Percentiles rank a stretch among this genome's conserved stretches.
Evolutionary conservation across 2,329 filamentous ascomycete species (phyloP).

Genomic region (Colletotrichum somersetense): DNA sequence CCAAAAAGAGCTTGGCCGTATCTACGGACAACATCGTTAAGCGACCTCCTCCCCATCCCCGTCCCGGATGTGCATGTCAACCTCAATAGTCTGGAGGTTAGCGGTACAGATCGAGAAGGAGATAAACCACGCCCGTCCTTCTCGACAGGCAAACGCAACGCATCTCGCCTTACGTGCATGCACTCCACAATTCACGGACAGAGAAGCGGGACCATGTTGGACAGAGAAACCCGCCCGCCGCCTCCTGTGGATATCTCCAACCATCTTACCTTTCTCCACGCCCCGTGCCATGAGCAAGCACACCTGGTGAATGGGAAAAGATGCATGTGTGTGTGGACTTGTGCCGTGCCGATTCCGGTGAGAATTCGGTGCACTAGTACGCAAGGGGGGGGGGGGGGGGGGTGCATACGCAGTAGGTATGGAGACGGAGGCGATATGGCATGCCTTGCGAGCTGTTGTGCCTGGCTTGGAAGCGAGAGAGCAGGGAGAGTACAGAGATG

Average conservation of each 20-base stretch:
- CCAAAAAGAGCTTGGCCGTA: no score
- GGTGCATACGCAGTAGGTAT: background rate
- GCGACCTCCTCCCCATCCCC: background rate
- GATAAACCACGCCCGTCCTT: constrained; percentile 13
- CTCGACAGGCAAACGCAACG: constrained; percentile 9
- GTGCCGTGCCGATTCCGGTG: constrained; percentile 24
- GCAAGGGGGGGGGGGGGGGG: background rate
- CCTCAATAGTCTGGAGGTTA: background rate
- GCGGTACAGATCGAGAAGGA: background rate
- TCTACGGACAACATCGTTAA: no score
- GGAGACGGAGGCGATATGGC: constrained; percentile 20
- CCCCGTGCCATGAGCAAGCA: constrained; percentile 1
- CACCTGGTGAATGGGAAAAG: background rate
- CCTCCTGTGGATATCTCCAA: background rate
- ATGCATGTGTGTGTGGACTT: background rate
- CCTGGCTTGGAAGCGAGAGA: background rate
- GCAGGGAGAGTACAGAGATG: no score
- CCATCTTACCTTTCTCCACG: constrained; percentile 18
- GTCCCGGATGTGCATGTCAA: background rate
- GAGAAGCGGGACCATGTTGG: background rate
- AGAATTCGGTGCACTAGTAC: constrained; percentile 10
- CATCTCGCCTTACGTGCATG: constrained; percentile 25
- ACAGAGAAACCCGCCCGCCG: background rate
- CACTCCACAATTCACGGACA: background rate
- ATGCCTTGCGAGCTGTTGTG: background rate